Evolutionary conservation across 2,329 filamentous ascomycete species (phyloP).

Genomic region (Claviceps digitariae): DNA sequence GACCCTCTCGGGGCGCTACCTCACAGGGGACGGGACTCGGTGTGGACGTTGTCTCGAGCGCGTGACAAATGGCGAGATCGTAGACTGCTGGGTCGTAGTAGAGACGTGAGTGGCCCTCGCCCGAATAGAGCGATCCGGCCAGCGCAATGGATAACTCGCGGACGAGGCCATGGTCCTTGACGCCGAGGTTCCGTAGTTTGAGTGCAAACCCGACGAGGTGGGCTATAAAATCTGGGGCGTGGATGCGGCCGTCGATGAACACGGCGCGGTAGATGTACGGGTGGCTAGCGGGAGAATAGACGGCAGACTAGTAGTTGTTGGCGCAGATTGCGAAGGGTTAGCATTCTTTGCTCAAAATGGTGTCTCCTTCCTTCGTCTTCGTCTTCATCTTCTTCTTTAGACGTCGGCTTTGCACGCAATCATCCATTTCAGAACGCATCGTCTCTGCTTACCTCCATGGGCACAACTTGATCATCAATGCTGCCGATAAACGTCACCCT

Average conservation of each 20-base stretch:
- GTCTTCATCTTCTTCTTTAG: neutral
- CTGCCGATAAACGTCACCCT: slow-evolving; percentile 82
- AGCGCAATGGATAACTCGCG: slow-evolving; percentile 79
- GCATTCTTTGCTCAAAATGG: neutral
- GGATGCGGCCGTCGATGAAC: slow-evolving; percentile 84
- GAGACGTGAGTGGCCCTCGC: slow-evolving; percentile 84
- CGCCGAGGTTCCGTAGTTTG: slow-evolving; percentile 84
- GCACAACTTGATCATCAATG: slow-evolving; percentile 93
- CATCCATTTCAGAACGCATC: too few relatives aligned
- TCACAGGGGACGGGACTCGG: slow-evolving; percentile 22
- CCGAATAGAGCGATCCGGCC: slow-evolving; percentile 80
- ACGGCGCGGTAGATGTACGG: slow-evolving; percentile 93
- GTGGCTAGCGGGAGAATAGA: slow-evolving; percentile 74
- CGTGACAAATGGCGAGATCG: slow-evolving; percentile 58
- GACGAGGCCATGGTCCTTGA: slow-evolving; percentile 86
- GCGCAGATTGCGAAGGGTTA: neutral
- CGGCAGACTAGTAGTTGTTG: slow-evolving; percentile 46
- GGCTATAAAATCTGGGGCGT: slow-evolving; percentile 86
- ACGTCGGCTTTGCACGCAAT: neutral
- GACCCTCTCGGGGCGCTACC: slow-evolving; percentile 13
- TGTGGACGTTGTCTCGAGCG: slow-evolving; percentile 55
- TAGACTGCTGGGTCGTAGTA: slow-evolving; percentile 87
- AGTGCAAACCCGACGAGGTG: slow-evolving; percentile 87
- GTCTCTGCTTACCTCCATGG: slow-evolving; percentile 53
- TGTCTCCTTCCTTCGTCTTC: neutral